Base-by-base conservation (phyloP, 441 rosid species). In the Rhodomyrtus psidioides region DNA sequence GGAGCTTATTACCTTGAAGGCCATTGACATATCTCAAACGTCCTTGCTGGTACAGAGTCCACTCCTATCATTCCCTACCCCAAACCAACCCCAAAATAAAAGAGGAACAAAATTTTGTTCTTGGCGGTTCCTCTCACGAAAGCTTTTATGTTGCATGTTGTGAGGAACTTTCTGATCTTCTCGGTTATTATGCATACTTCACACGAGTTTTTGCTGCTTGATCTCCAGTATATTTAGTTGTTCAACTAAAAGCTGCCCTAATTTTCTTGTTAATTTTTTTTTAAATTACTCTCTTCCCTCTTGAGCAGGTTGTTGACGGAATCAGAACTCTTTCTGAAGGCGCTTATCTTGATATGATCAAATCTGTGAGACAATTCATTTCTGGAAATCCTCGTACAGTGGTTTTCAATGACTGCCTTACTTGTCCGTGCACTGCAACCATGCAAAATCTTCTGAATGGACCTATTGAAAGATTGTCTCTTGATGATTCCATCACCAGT, bases 221-320 rank as follows among this genome's bases (percentile, higher is more conserved):
- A 14, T 82, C 24, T 51, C 42, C 28, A 23, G 34, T 55, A 53
- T 82, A 82, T 51, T 30, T 49, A 21, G 44, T 49, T 54, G 28
- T 85, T 51, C 1, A 57, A n/a, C 34, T 51, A 44, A 24, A 55
- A 82, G 83, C 26, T 54, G 83, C 44, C 56, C 53, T 82, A n/a
- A 57, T 60, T 5, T 57, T 82, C 42, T 62, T 62, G 9, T 75
- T 88, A 58, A 84, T 23, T 55, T 59, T 86, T 62, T 83, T 15
- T 15, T 23, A 54, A 79, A 85, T 24, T 83, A 49, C 83, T 49
- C 42, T 28, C 56, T 53, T 87, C 65, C 83, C 85, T 44, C 54
- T 44, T 90, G 88, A 84, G 86, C 89, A 97, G 98, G 96, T 94
- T 86, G 87, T 95, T 83, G 99, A 97, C 87, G 96, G 93, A 84